Evolutionary conservation across 148 eudicot genomes (phyloP).

Genomic region (Tetragonia tetragonoides): DNA sequence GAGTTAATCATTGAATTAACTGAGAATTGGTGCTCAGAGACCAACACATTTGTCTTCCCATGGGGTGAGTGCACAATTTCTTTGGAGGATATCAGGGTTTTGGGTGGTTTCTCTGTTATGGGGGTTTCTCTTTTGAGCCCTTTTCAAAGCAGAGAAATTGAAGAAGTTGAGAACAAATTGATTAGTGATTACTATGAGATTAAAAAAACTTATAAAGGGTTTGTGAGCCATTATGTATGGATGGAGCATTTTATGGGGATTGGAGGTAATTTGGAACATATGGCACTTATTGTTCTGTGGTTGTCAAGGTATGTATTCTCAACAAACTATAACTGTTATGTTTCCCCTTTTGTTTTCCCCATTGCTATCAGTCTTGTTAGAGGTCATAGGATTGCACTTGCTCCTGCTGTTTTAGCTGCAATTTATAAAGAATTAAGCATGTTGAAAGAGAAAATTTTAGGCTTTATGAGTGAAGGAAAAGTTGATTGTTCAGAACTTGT

Average conservation of each 20-base stretch:
- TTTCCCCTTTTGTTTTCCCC: conserved; percentile 19
- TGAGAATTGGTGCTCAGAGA: conserved; percentile 37
- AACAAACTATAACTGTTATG: not conserved
- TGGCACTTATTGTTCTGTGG: conserved; percentile 37
- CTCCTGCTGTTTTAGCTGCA: conserved; percentile 35
- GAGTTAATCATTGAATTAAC: conserved; percentile 25
- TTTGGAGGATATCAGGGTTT: conserved; percentile 40
- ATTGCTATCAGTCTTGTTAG: conserved; percentile 30
- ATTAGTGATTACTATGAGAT: not conserved
- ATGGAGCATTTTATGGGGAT: conserved; percentile 19
- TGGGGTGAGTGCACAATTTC: conserved; percentile 45
- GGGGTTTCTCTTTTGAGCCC: conserved; percentile 6
- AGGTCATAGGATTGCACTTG: conserved; percentile 21
- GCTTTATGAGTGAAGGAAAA: not conserved
- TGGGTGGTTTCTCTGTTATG: conserved; percentile 31
- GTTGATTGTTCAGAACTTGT: conserved; percentile 1
- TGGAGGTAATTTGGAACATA: conserved; percentile 30
- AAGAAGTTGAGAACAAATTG: not conserved
- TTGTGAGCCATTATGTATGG: conserved; percentile 20
- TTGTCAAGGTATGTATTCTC: conserved; percentile 33
- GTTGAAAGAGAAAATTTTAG: conserved; percentile 12
- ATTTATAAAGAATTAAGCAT: conserved; percentile 30
- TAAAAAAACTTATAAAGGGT: not conserved
- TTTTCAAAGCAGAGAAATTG: not conserved
- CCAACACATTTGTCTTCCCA: conserved; percentile 30